Percentiles rank a stretch among this genome's conserved stretches.
phyloP scores from a whole-genome alignment of 1,139 yeast genomes.

The Lodderomyces margitis region DNA sequence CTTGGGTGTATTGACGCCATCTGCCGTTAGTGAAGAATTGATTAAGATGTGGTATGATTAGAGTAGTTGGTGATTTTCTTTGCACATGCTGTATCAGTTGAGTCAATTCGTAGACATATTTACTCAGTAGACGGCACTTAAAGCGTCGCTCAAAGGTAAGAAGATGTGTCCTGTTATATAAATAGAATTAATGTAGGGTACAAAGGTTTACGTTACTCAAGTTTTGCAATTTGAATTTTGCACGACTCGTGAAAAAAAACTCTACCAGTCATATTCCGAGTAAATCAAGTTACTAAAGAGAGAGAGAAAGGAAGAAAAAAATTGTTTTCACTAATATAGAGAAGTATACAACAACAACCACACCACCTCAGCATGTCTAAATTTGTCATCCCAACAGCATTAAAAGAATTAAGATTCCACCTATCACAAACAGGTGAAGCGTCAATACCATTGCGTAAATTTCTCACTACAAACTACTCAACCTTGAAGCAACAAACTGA shows the following conservation, averaged over 20 bases:
- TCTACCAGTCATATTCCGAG: background rate
- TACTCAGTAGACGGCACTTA: too few species aligned
- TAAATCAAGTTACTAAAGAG: background rate
- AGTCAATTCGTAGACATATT: too few species aligned
- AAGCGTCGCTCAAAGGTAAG: too few species aligned
- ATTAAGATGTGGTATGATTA: slow-evolving; percentile 95
- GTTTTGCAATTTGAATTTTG: background rate
- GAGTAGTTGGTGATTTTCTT: slow-evolving; percentile 16
- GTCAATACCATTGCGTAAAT: slow-evolving; percentile 61
- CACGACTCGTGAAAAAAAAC: background rate
- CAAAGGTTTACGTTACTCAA: background rate
- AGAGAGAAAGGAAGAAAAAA: background rate
- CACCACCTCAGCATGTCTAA: slow-evolving; percentile 21
- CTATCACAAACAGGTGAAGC: slow-evolving; percentile 75
- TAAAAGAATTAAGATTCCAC: slow-evolving; percentile 77
- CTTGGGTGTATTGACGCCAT: slow-evolving; percentile 92
- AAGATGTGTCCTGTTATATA: too few species aligned
- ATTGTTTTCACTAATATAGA: background rate
- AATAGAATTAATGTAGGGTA: too few species aligned
- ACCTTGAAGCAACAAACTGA: slow-evolving; percentile 50
- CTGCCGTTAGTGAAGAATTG: slow-evolving; percentile 96
- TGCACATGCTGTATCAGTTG: too few species aligned
- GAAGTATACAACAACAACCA: background rate
- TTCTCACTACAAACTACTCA: slow-evolving; percentile 61
- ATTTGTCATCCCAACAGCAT: slow-evolving; percentile 59